phyloP scores from a whole-genome alignment of 345 rosid genomes.

The Eutrema yunnanense region DNA sequence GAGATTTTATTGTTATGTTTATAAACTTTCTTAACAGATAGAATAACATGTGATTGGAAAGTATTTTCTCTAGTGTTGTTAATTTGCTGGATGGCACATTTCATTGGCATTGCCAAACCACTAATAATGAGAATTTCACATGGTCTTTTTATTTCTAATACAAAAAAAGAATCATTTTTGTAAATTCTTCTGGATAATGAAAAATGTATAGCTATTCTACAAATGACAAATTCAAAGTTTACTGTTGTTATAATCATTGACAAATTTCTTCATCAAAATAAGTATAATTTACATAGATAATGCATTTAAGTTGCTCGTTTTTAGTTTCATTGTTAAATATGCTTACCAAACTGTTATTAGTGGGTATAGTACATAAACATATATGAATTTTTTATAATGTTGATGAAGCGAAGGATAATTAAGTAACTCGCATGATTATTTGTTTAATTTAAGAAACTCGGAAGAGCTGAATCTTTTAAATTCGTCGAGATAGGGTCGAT shows the following conservation, averaged over 20 bases:
- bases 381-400: neutral
- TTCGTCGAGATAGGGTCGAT: neutral
- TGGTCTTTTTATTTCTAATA: neutral
- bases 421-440: neutral
- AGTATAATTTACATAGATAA: neutral
- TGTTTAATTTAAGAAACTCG: neutral
- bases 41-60: slow-evolving; percentile 12
- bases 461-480: neutral
- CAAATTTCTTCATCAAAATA: neutral
- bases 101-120: neutral
- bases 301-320: neutral
- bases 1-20: neutral
- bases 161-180: neutral
- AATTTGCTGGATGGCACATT: slow-evolving; percentile 25
- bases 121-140: slow-evolving; percentile 17
- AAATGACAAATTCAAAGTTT: neutral
- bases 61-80: slow-evolving; percentile 5
- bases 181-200: neutral
- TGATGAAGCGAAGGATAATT: neutral
- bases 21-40: neutral
- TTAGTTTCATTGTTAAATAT: neutral
- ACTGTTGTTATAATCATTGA: neutral
- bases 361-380: neutral
- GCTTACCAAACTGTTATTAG: neutral
- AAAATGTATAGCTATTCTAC: neutral